Evolutionary conservation across 2,329 filamentous ascomycete species (phyloP).

Genomic region (Myotisia sp.): DNA sequence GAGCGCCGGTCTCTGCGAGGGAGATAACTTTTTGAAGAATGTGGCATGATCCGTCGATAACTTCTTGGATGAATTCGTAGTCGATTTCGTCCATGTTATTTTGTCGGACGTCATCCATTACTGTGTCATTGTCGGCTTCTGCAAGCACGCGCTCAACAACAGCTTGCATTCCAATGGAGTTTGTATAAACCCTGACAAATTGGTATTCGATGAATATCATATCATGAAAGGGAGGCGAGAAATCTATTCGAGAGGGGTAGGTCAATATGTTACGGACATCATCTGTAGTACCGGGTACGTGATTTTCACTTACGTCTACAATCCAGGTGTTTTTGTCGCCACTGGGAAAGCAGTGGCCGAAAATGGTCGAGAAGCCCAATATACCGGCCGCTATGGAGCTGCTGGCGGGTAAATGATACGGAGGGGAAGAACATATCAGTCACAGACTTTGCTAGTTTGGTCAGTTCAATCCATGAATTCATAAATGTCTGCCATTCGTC

Average conservation of each 20-base stretch:
- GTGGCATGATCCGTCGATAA: constrained; percentile 40
- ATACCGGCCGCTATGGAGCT: constrained; percentile 37
- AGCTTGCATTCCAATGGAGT: constrained; percentile 40
- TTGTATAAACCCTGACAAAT: constrained; percentile 31
- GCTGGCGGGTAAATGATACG: constrained; percentile 25
- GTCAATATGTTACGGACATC: background rate
- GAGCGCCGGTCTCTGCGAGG: constrained; percentile 31
- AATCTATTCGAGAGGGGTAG: constrained; percentile 1
- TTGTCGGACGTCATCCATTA: constrained; percentile 24
- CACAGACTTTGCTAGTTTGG: constrained; percentile 36
- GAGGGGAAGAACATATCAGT: constrained; percentile 41
- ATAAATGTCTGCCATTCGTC: constrained; percentile 40
- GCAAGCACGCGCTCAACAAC: constrained; percentile 40
- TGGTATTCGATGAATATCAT: constrained; percentile 41
- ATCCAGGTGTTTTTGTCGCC: constrained; percentile 26
- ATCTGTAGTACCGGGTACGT: no score
- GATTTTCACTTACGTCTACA: constrained; percentile 10
- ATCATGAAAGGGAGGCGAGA: constrained; percentile 28
- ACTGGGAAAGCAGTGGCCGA: constrained; percentile 26
- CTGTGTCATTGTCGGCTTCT: constrained; percentile 19
- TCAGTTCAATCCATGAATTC: constrained; percentile 38
- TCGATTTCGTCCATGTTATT: constrained; percentile 37
- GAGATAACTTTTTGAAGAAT: constrained; percentile 38
- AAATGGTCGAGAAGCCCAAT: constrained; percentile 37
- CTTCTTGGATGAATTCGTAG: constrained; percentile 43